A percentile compares a stretch with the other conserved stretches of the same genome.
These are phyloP conservation scores for Melaleuca alternifolia DNA, from an alignment of 345 rosid species.

Conservation along the genomic window DNA sequence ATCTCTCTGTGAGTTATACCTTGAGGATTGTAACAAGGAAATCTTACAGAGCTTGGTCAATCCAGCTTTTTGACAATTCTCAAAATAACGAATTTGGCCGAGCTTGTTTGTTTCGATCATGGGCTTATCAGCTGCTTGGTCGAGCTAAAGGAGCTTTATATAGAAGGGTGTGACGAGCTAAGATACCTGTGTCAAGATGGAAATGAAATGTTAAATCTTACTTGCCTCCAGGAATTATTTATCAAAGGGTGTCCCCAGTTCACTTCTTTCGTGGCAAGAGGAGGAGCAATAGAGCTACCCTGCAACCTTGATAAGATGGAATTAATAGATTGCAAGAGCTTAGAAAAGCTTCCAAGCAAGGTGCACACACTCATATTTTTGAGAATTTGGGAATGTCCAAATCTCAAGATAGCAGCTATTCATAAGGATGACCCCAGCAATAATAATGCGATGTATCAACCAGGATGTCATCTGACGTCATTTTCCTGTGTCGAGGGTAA, in stretches of 20 bases:
- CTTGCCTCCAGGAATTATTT: not conserved
- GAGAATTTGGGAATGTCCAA: not conserved
- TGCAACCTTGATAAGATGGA: not conserved
- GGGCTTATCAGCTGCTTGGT: not conserved
- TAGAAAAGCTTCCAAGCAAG: not conserved
- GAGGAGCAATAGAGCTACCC: not conserved
- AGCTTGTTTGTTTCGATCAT: not conserved
- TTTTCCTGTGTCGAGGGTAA: no score
- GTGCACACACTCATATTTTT: not conserved
- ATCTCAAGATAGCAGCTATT: not conserved
- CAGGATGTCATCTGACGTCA: no score
- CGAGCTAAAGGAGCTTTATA: not conserved
- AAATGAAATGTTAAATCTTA: not conserved
- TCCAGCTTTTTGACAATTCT: not conserved
- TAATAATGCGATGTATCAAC: no score
- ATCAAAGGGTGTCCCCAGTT: not conserved
- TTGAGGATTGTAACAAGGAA: no score
- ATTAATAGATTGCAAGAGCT: not conserved
- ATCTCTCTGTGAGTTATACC: no score
- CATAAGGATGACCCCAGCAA: no score
- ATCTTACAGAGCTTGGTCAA: not conserved
- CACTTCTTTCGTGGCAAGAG: not conserved
- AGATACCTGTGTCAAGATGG: not conserved
- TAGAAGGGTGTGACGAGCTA: not conserved
- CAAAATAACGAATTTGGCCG: accelerated